Base-by-base conservation (phyloP, 306 rosid genomes). In the Vicia faba region DNA sequence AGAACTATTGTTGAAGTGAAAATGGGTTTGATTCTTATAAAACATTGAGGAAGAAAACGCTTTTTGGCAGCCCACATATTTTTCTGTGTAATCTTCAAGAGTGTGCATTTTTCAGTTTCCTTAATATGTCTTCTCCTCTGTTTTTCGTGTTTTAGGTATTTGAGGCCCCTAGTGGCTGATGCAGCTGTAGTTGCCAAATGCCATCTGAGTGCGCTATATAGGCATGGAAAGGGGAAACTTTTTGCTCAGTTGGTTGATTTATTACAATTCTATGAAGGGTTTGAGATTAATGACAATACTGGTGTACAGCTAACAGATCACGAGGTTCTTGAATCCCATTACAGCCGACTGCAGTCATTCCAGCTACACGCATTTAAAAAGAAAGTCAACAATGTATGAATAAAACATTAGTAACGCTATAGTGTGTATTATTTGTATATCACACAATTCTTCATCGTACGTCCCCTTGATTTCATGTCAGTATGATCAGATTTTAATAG, bases 121-220 rank as follows among this genome's bases (percentile, higher is more conserved):
- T 59, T 38, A 23, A 3, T 33, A 28, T 58, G 41, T 28, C 20
- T 57, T 59, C 8, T 31, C 20, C 33, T 55, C 36, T 56, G n/a
- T 33, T 70, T 61, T 61, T 60, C 61, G 66, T 68, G 66, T 65
- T 82, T 39, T 70, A 90, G 99, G 83, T 93, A 82, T 83, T 69
- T 88, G 75, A 89, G 96, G 83, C 99, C 99, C 38, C 87, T 93
- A 69, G 96, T 93, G 75, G 96, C 92, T 76, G 99, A 93, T 79
- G 89, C 88, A n/a, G 99, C 90, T 49, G 99, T 93, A 18, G 99
- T 93, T 75, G 86, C 97, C 48, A 93, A 93, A 80, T 93, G 99
- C 79, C 97, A 90, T 82, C 83, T 93, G 73, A 93, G 99, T 84
- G 84, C 85, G 20, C 97, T 93, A 74, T 93, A 93, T 78, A 83